Evolutionary conservation across 1,284 basidiomycete species (phyloP).

Genomic region (Peniophora sp.): DNA sequence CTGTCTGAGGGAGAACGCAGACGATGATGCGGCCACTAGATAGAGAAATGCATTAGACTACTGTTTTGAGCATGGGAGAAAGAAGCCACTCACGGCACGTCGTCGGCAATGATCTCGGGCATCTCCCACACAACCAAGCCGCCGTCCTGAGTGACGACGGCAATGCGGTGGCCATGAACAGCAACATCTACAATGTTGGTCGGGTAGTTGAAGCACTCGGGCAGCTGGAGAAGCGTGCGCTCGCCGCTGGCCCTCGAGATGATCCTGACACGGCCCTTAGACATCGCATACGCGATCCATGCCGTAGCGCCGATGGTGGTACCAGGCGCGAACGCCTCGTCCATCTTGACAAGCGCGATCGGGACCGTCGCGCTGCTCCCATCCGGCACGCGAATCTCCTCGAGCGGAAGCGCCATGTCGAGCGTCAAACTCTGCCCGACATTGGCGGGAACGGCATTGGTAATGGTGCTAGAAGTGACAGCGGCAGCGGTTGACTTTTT

Average conservation of each 20-base stretch:
- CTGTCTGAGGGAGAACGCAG: slow-evolving; percentile 54
- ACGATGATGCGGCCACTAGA: slow-evolving; percentile 59
- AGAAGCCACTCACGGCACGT: slow-evolving; percentile 59
- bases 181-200: slow-evolving; percentile 77
- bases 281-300: slow-evolving; percentile 87
- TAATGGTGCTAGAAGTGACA: too few relatives aligned
- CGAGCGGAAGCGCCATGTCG: slow-evolving; percentile 62
- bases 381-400: slow-evolving; percentile 62
- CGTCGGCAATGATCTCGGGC: slow-evolving; percentile 71
- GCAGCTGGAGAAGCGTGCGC: slow-evolving; percentile 71
- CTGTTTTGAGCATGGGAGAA: not conserved
- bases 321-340: slow-evolving; percentile 70
- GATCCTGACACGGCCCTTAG: slow-evolving; percentile 79
- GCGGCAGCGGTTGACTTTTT: too few relatives aligned
- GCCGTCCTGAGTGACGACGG: slow-evolving; percentile 77
- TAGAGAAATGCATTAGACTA: not conserved
- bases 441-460: too few relatives aligned
- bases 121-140: slow-evolving; percentile 82
- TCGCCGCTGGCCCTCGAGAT: slow-evolving; percentile 81
- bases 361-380: slow-evolving; percentile 74
- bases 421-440: slow-evolving; percentile 54
- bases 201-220: slow-evolving; percentile 48
- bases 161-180: slow-evolving; percentile 70
- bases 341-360: slow-evolving; percentile 77
- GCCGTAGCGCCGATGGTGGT: slow-evolving; percentile 80